Evolutionary conservation across 2,329 filamentous ascomycete species (phyloP).

Genomic region (Aspergillus sp.): DNA sequence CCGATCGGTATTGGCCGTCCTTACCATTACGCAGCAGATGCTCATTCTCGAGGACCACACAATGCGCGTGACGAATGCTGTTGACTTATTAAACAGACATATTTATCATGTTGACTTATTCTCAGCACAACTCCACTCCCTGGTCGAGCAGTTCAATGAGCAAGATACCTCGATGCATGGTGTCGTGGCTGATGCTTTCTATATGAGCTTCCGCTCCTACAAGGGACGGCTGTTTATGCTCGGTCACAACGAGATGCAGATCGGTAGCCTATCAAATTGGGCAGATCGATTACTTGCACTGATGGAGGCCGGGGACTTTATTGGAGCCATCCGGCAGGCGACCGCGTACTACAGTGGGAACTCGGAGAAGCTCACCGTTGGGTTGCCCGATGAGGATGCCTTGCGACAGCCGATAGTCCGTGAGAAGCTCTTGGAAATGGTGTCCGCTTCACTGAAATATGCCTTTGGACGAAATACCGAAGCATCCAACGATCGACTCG

Average conservation of each 20-base stretch:
- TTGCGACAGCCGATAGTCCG: slow-evolving; percentile 80
- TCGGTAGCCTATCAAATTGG: slow-evolving; percentile 95
- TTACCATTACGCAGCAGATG: slow-evolving; percentile 92
- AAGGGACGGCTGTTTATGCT: slow-evolving; percentile 91
- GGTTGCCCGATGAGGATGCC: slow-evolving; percentile 80
- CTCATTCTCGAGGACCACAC: slow-evolving; percentile 88
- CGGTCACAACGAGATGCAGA: slow-evolving; percentile 90
- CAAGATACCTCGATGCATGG: slow-evolving; percentile 89
- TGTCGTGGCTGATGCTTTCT: slow-evolving; percentile 94
- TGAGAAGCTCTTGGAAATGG: slow-evolving; percentile 90
- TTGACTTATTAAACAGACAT: slow-evolving; percentile 88
- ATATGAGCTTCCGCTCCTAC: slow-evolving; percentile 96
- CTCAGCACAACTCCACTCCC: slow-evolving; percentile 78
- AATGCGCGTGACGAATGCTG: slow-evolving; percentile 90
- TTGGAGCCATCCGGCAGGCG: slow-evolving; percentile 86
- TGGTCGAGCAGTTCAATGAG: slow-evolving; percentile 88
- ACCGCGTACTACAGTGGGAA: slow-evolving; percentile 91
- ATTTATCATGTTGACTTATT: slow-evolving; percentile 93
- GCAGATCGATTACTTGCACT: slow-evolving; percentile 89
- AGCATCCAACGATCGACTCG: slow-evolving; percentile 54
- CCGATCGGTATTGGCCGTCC: slow-evolving; percentile 83
- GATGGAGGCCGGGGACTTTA: slow-evolving; percentile 97
- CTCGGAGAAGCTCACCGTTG: slow-evolving; percentile 92
- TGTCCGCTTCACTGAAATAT: slow-evolving; percentile 87
- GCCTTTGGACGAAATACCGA: slow-evolving; percentile 71